Base-by-base conservation (phyloP, 768 basidiomycete genomes). In the Psilocybe tampanensis region DNA sequence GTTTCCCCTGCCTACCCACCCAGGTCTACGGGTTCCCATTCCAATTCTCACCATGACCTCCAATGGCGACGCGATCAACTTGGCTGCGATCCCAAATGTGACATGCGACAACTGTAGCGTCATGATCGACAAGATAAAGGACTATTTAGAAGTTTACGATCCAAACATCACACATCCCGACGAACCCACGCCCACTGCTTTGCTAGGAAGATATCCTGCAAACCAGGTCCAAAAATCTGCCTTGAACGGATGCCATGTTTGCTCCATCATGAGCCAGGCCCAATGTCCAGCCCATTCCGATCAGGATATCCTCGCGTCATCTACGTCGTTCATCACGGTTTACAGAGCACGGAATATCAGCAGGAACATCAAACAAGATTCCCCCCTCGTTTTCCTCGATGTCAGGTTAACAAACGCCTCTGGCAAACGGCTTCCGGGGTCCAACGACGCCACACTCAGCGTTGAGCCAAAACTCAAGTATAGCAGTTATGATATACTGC, bases 251-350 rank as follows among this genome's bases (percentile, higher is more conserved):
- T 59, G 57, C 47, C 57, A 59, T 42, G 26, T 59, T 22, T 53
- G 52, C 52, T 59, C 57, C 34, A 59, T 59, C 47, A 50, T 59
- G 36, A 54, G 45, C 23, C 52, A 59, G 19, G 47, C 47, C 2
- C 26, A 49, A 43, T 54, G 45, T 33, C 57, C 57, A 8, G 47
- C 57, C 8, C 57, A 59, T 41, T 59, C 52, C 3, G 47, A 43
- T 12, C 8, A 47, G 18, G 57, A 59, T 19, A 44, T 59, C 24
- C 51, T 52, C 13, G n/a, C 22, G 17, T n/a, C 24, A 12, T 44
- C 52, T 2, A 32, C 34, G 11, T 44, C 39, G 8, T 23, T 50
- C 41, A 48, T 59, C 32, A 21, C 39, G 13, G 11, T 54, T 3
- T 21, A 53, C 24, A 44, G 29, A 13, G 23, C 23, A 12, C 42